A percentile compares a stretch with the other conserved stretches of the same genome.
phyloP scores from a whole-genome alignment of 345 rosid genomes.

The Populus nigra region DNA sequence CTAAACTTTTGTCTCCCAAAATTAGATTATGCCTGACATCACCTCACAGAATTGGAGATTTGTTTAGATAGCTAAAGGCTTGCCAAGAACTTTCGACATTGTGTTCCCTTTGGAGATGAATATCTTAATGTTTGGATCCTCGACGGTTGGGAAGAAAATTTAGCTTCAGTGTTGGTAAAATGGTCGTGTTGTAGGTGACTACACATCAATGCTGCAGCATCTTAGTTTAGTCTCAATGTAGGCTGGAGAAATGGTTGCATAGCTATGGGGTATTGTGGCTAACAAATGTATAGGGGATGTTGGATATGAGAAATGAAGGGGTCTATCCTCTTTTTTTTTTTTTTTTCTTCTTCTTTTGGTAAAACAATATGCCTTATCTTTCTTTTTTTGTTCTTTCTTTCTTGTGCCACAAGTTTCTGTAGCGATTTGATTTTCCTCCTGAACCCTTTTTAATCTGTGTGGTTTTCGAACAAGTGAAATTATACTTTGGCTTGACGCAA shows the following conservation, averaged over 20 bases:
- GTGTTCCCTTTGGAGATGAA: background rate
- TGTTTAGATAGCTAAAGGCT: slow-evolving; percentile 17
- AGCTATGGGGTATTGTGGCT: slow-evolving; percentile 2
- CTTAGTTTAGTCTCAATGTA: background rate
- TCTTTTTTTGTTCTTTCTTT: background rate
- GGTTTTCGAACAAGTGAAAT: background rate
- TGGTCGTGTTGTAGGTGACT: slow-evolving; percentile 4
- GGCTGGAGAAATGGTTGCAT: slow-evolving; percentile 11
- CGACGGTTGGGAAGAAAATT: background rate
- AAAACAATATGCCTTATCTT: background rate
- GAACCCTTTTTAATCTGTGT: background rate
- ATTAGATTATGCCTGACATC: slow-evolving; percentile 17
- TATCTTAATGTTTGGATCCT: slow-evolving; percentile 3
- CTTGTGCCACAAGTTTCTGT: background rate
- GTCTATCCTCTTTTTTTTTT: background rate
- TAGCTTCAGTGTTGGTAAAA: background rate
- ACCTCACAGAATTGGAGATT: slow-evolving; percentile 5
- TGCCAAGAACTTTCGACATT: slow-evolving; percentile 4
- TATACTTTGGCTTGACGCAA: background rate
- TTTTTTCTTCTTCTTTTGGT: background rate
- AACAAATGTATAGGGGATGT: slow-evolving; percentile 31
- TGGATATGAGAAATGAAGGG: slow-evolving; percentile 21
- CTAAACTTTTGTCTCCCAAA: slow-evolving; percentile 23
- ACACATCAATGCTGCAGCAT: background rate
- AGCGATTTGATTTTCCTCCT: background rate